These are phyloP conservation scores for Populus hybrid DNA, from an alignment of 441 rosid species.

Conservation along the genomic window DNA sequence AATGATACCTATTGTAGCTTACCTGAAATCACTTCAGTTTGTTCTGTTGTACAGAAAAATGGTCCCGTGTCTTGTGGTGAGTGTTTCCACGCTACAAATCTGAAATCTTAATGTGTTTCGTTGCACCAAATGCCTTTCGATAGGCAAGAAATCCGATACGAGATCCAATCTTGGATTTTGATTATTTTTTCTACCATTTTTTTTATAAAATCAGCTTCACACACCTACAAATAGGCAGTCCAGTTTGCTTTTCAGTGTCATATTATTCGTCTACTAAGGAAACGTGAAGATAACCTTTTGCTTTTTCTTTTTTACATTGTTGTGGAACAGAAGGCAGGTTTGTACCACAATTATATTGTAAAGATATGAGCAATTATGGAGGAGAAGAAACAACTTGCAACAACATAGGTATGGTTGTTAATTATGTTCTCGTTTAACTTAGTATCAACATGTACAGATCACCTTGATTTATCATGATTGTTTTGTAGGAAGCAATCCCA, in stretches of 20 bases:
- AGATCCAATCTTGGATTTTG: neutral
- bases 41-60: neutral
- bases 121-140: neutral
- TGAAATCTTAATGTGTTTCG: neutral
- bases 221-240: neutral
- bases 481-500: neutral
- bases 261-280: neutral
- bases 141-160: neutral
- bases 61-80: slow-evolving; percentile 12
- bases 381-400: neutral
- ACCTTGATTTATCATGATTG: neutral
- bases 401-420: neutral
- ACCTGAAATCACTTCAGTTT: slow-evolving; percentile 5
- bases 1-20: neutral
- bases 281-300: neutral
- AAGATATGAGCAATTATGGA: neutral
- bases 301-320: neutral
- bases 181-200: too few relatives aligned
- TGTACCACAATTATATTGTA: neutral
- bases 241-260: neutral
- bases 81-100: neutral
- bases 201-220: neutral
- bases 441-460: neutral
- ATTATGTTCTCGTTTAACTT: neutral
- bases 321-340: neutral